Evolutionary conservation across 805 yeast genomes (phyloP).

Genomic region (Alloascoidea africana): DNA sequence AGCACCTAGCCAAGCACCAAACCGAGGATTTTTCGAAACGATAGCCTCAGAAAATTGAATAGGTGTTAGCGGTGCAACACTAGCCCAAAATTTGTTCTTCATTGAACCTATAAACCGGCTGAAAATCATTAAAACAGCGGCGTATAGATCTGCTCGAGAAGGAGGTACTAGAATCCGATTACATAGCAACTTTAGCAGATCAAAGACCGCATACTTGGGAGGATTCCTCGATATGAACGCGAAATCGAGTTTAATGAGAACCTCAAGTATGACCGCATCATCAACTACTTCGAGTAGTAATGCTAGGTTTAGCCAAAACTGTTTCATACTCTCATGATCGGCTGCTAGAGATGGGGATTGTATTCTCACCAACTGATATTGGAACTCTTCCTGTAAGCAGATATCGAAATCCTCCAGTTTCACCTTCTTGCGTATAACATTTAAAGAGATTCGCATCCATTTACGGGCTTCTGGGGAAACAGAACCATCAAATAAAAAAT

Average conservation of each 20-base stretch:
- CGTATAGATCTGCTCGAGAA: neutral
- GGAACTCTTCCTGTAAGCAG: constrained; percentile 1
- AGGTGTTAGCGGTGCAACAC: neutral
- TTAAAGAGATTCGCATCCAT: neutral
- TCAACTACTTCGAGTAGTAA: neutral
- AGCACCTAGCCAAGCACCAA: neutral
- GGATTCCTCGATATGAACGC: neutral
- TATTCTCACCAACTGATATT: neutral
- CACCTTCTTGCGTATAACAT: neutral
- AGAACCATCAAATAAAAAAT: neutral
- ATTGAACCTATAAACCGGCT: neutral
- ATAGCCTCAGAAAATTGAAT: neutral
- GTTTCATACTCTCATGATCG: neutral
- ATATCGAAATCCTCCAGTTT: neutral
- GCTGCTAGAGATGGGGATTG: neutral
- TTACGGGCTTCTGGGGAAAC: neutral
- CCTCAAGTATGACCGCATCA: neutral
- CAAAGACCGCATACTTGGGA: neutral
- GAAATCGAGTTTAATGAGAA: neutral
- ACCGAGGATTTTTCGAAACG: neutral
- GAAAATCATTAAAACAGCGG: neutral
- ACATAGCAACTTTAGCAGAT: neutral
- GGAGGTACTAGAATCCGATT: constrained; percentile 1
- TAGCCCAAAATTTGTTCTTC: neutral
- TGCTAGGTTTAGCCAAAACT: neutral